phyloP scores from a whole-genome alignment of 192 early-diverging fungal species.

The Linderina pennispora region DNA sequence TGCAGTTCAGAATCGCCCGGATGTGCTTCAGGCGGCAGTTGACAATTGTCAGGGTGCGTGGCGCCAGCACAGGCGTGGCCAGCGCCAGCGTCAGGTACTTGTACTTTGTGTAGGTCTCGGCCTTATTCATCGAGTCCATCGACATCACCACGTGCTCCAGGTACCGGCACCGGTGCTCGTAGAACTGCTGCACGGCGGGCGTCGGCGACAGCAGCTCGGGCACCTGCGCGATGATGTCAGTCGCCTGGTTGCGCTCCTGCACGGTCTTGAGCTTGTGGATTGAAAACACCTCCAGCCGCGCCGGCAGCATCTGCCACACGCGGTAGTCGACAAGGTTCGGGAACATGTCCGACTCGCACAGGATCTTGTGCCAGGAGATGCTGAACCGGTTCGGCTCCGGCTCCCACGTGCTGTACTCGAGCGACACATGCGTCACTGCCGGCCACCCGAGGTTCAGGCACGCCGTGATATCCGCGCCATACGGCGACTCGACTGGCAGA shows the following conservation, averaged over 20 bases:
- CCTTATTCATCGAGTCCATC: slow-evolving; percentile 47
- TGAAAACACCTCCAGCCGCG: slow-evolving; percentile 39
- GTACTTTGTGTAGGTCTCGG: slow-evolving; percentile 46
- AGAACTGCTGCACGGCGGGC: slow-evolving; percentile 42
- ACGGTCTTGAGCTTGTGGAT: slow-evolving; percentile 40
- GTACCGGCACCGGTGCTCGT: slow-evolving; percentile 42
- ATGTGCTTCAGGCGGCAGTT: slow-evolving; percentile 45
- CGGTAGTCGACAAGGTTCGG: slow-evolving; percentile 34
- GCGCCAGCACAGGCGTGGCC: slow-evolving; percentile 41
- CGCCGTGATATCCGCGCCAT: slow-evolving; percentile 36
- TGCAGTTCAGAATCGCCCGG: slow-evolving; percentile 45
- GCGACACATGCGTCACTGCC: slow-evolving; percentile 28
- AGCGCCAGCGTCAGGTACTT: slow-evolving; percentile 40
- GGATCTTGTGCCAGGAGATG: slow-evolving; percentile 36
- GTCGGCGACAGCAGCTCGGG: slow-evolving; percentile 39
- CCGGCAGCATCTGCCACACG: slow-evolving; percentile 46
- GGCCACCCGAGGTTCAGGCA: slow-evolving; percentile 43
- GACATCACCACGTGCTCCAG: slow-evolving; percentile 46
- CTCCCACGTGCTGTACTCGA: slow-evolving; percentile 47
- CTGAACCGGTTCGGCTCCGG: slow-evolving; percentile 43
- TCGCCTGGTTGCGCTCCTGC: slow-evolving; percentile 43
- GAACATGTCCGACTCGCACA: slow-evolving; percentile 34
- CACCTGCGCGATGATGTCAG: slow-evolving; percentile 42
- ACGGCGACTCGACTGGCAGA: slow-evolving; percentile 40
- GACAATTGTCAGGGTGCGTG: slow-evolving; percentile 40